Base-by-base conservation (phyloP, 352 stramenopile species). In the Halophytophthora polymorphica region DNA sequence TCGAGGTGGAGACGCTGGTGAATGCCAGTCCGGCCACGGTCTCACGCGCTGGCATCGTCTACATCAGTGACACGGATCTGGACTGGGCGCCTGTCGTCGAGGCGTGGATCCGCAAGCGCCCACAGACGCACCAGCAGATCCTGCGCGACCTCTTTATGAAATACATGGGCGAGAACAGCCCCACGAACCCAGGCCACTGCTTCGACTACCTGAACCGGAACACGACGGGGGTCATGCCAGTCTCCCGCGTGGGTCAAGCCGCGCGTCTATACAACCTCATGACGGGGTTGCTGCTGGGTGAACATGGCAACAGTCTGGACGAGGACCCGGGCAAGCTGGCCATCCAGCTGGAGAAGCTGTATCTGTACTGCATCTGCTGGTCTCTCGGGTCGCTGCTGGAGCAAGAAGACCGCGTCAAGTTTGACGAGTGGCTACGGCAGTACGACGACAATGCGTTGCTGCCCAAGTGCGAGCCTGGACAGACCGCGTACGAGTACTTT, bases 21-120 rank as follows among this genome's bases (percentile, higher is more conserved):
- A 98, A 98, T 66, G 96, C 96, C 14, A 98, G 90, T 71, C 96
- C 96, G 3, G 96, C 96, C 6, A 99, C 96, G 2, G 96, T 99
- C 12, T 98, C 90, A 19, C 91, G 96, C 33, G 94, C 93, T 23
- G 96, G 96, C 50, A 98, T 99, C 44, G 98, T 99, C 36, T 99
- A 97, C 68, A 97, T 99, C 34, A 98, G 94, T 53, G 96, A 98
- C 34, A 98, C 93, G 0, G 94, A 99, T 64, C 74, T 99, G 17
- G 97, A 98, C 45, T 99, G 96, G 96, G 86, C 86, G 5, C 96
- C 96, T 18, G 92, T 99, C 6, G 88, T 98, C 14, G 88, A 98
- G 59, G 92, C 93, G 2, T 99, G 96, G 96, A 88, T 99, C 39
- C 87, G 83, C 6, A 98, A 97, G 61, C 86, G 92, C 25, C 83